Evolutionary conservation across 371 early-diverging fungal genomes (phyloP), one percentile per base, ranked within the genome.

Genomic region (Lichtheimia ramosa): DNA sequence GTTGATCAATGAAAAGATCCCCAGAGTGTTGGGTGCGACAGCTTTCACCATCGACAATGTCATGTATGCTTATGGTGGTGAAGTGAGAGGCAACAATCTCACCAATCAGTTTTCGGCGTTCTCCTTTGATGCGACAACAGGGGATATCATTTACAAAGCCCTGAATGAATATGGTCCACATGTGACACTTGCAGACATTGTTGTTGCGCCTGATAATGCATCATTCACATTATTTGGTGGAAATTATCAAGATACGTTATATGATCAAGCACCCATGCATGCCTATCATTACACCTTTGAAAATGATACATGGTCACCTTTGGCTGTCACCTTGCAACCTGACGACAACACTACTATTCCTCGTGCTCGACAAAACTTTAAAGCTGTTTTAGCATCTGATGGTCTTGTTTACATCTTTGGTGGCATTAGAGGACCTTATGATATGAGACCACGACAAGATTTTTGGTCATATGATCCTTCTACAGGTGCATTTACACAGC

Each of bases 381-480:
- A 46, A 7, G 62, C 57, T 27, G 34, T 25, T 1, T 15, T 56
- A 42, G 57, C 56, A 16, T 15, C 43, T 0, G 42, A 62, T 52
- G 62, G 62, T 24, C 27, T 25, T 12, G 54, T 56, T 15, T 62
- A 62, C 16, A 62, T 62, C 21, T 14, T 12, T 50, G 62, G 62
- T 34, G 62, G 62, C 20, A 4, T 34, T 8, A 34, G 2, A 34
- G 34, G 34, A 8, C 34, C 34, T 8, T 34, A 10, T 8, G 10
- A 34, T 34, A 0, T 2, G 10, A 34, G 34, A 43, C 20, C 48
- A 42, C n/a, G 34, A 41, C 15, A 42, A 23, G 62, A 62, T 23
- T 51, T 48, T 18, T 62, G 62, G 62, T 56, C 62, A 43, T 62
- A 62, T 46, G 52, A 62, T 52, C 56, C 56, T 18, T n/a, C 34